Evolutionary conservation across 1,284 basidiomycete species (phyloP), one percentile per base, ranked within the genome.

Genomic region (Heterobasidion parviporum): DNA sequence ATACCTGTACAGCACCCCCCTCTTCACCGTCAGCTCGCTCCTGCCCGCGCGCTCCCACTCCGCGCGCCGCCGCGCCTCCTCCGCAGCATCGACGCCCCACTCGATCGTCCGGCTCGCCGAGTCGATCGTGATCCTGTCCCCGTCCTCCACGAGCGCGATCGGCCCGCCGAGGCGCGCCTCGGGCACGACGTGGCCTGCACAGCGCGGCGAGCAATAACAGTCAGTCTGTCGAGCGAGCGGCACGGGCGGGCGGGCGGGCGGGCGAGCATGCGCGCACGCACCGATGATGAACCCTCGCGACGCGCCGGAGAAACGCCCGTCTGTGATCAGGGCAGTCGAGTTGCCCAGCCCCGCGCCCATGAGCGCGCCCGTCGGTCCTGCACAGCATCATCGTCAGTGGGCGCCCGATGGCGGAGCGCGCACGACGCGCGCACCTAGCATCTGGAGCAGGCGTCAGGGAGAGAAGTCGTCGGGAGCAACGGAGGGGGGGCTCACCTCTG

Each of bases 121-220:
- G 67, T 94, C 90, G 61, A 95, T 90, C 60, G 85, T 67, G 64
- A 95, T 89, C 56, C 78, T 78, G 68, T 99, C 96, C 5, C 95
- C 97, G 65, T 98, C 95, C 66, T 89, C 74, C 45, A 98, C 89
- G 16, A 99, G 83, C 10, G 92, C 96, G 65, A 99, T 98, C 9
- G 96, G 94, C 2, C 96, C 96, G 59, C 96, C 96, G 47, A 91
- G 77, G 54, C 85, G 83, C n/a, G 93, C 92, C 72, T 95, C 92
- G 20, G 96, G 96, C 1, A 93, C 90, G 50, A 95, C 90, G 64
- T 97, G 94, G 6, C 92, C 92, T 72, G 26, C 26, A 26, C 26
- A 26, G 26, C 26, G 26, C 3, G 2, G 26, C 26, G 26, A 5
- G 53, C 41, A 2, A 41, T 10, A 3, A 32, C 4, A 16, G 18